Percentiles rank a stretch among this genome's conserved stretches.
Evolutionary conservation across 805 yeast genomes (phyloP).

Genomic region (Jamesozyma gamospora): DNA sequence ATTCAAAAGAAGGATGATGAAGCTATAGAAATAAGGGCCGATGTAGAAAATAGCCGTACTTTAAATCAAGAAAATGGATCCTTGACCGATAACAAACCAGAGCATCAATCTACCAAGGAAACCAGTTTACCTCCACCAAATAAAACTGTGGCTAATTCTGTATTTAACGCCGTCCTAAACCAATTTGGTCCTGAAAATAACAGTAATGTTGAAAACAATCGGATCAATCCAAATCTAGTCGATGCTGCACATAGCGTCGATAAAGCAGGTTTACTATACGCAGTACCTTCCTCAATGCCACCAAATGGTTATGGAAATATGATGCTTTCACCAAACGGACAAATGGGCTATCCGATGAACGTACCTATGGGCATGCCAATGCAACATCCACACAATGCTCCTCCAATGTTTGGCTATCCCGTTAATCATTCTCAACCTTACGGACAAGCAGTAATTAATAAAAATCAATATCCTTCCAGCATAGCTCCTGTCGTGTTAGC

Average conservation of each 20-base stretch:
- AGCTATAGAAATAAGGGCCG: conserved; percentile 1
- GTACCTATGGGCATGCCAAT: conserved; percentile 7
- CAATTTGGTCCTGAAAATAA: conserved; percentile 17
- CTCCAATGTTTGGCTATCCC: neutral
- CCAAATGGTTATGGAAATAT: conserved; percentile 14
- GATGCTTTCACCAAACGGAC: conserved; percentile 5
- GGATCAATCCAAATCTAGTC: conserved; percentile 5
- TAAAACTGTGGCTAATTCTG: conserved; percentile 23
- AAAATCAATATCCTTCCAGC: neutral
- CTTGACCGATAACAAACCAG: neutral
- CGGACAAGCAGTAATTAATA: neutral
- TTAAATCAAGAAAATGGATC: neutral
- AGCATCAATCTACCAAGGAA: conserved; percentile 4
- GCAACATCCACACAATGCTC: conserved; percentile 4
- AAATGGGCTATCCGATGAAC: conserved; percentile 7
- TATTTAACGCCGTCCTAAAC: conserved; percentile 27
- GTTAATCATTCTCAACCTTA: neutral
- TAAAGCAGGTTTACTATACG: conserved; percentile 22
- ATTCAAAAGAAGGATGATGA: conserved; percentile 30
- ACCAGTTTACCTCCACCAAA: conserved; percentile 13
- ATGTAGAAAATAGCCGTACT: conserved; percentile 1
- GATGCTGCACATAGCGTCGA: conserved; percentile 7
- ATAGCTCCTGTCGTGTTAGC: neutral
- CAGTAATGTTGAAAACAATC: conserved; percentile 1
- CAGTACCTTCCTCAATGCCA: conserved; percentile 15